These are phyloP conservation scores for Aspergillus sp. DNA, from an alignment of 2,329 filamentous ascomycete genomes.

Conservation along the genomic window DNA sequence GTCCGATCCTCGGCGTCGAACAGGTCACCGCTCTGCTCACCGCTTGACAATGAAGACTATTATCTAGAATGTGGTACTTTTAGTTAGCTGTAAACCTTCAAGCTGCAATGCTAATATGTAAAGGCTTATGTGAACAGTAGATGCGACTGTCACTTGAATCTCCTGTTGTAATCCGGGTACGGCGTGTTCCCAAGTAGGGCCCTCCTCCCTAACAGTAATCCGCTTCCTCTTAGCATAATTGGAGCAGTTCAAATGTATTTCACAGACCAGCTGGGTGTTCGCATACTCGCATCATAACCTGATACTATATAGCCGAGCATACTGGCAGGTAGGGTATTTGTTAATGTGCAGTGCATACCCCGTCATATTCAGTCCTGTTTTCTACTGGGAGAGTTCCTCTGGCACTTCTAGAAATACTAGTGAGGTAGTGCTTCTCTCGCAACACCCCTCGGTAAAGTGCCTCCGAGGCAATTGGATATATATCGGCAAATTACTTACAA, in stretches of 20 bases:
- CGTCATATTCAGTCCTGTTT: background rate
- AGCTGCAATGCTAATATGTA: background rate
- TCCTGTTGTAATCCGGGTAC: too few species aligned
- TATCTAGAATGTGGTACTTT: background rate
- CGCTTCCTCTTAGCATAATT: too few species aligned
- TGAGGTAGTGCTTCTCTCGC: background rate
- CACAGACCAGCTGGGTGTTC: too few species aligned
- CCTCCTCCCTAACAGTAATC: too few species aligned
- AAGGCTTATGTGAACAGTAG: background rate
- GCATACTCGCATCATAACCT: too few species aligned
- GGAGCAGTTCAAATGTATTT: too few species aligned
- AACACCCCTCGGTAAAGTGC: background rate
- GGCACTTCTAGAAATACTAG: background rate
- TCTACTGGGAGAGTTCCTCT: background rate
- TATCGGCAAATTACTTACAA: background rate
- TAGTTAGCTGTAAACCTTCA: background rate
- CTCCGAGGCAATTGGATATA: background rate
- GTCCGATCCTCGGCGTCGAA: background rate
- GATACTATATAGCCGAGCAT: too few species aligned
- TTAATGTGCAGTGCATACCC: background rate
- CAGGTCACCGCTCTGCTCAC: background rate
- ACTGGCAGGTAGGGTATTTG: too few species aligned
- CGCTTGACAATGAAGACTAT: background rate
- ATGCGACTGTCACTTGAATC: too few species aligned
- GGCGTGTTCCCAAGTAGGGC: too few species aligned